Conservation (phyloP, 2,329 filamentous ascomycete species). For the Ceratocystis lukuohia region DNA sequence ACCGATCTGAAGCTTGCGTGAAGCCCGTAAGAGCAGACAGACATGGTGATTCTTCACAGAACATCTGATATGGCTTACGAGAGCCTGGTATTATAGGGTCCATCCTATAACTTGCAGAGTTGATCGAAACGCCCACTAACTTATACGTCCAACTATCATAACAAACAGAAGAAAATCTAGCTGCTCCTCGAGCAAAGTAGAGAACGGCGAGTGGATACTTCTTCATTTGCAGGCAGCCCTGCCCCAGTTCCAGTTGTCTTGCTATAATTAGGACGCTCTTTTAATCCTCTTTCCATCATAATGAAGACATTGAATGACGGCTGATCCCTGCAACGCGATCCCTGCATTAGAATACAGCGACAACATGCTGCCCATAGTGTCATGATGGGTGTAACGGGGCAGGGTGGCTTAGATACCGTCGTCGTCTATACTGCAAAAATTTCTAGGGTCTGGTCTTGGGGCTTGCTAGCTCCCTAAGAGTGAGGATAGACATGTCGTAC, state of each 20-base stretch:
- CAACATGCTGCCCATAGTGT: not conserved
- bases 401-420: not conserved
- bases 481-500: not conserved
- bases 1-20: not conserved
- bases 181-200: too few species aligned
- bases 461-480: not conserved
- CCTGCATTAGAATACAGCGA: constrained; percentile 1
- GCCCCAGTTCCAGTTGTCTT: not conserved
- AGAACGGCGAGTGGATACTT: too few species aligned
- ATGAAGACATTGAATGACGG: not conserved
- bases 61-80: not conserved
- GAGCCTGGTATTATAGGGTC: not conserved
- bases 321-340: not conserved
- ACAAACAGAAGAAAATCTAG: not conserved
- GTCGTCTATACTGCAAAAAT: too few species aligned
- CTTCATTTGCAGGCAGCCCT: too few species aligned
- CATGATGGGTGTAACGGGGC: not conserved
- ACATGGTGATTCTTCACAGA: not conserved
- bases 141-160: not conserved
- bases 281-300: not conserved
- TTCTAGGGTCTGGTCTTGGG: not conserved
- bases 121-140: not conserved
- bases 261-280: not conserved
- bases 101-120: not conserved
- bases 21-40: not conserved